Percentiles rank a stretch among this genome's conserved stretches.
Evolutionary conservation across 176 grass and related monocot species (phyloP).

Genomic region (Zizania latifolia): DNA sequence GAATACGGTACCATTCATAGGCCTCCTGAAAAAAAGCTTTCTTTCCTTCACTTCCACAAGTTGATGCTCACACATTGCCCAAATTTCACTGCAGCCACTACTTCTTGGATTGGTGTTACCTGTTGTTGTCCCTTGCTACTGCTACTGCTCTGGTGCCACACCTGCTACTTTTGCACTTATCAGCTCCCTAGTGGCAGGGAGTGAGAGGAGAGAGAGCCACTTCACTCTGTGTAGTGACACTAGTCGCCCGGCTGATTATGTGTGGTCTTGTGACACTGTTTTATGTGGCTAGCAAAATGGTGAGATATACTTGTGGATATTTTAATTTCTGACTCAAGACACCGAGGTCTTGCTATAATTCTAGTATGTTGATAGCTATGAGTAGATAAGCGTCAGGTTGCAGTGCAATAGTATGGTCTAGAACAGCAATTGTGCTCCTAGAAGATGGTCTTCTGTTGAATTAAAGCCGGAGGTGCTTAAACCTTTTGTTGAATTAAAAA

Average conservation of each 20-base stretch:
- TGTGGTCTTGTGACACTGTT: background rate
- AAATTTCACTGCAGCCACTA: slow-evolving; percentile 6
- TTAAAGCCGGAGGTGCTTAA: background rate
- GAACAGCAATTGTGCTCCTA: background rate
- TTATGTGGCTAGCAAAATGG: slow-evolving; percentile 21
- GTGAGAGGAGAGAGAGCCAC: slow-evolving; percentile 19
- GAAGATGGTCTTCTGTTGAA: background rate
- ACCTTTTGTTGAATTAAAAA: background rate
- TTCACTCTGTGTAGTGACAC: background rate
- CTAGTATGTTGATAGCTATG: background rate
- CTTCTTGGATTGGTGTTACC: background rate
- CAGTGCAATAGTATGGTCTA: background rate
- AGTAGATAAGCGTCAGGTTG: background rate
- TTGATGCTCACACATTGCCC: slow-evolving; percentile 1
- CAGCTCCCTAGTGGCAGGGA: slow-evolving; percentile 25
- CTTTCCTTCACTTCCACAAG: slow-evolving; percentile 18
- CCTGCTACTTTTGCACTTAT: too few relatives aligned
- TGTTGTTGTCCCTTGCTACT: slow-evolving; percentile 20
- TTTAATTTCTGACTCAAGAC: background rate
- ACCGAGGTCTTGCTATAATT: background rate
- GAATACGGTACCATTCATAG: slow-evolving; percentile 25
- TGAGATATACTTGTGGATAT: background rate
- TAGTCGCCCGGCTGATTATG: too few relatives aligned
- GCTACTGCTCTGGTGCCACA: background rate
- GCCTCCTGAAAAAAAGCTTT: slow-evolving; percentile 11